Evolutionary conservation across 495 filamentous ascomycete species (phyloP).

Genomic region (Daldinia childiae): DNA sequence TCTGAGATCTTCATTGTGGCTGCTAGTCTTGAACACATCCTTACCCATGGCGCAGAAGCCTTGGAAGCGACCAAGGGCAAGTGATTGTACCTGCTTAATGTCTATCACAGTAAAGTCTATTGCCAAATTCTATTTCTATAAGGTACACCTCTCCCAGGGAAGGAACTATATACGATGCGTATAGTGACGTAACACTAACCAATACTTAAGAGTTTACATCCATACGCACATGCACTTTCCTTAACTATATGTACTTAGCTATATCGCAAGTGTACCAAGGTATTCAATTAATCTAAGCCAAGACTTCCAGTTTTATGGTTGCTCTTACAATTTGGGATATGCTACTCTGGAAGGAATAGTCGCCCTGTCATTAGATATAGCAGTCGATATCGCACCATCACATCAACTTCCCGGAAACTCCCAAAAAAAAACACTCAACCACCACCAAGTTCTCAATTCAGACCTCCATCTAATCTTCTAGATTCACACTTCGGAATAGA

Average conservation of each 20-base stretch:
- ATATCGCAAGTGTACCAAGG: not conserved
- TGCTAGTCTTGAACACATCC: not conserved
- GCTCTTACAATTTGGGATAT: not conserved
- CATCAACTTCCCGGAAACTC: not conserved
- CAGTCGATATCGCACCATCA: not conserved
- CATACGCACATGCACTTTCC: not conserved
- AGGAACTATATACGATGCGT: not conserved
- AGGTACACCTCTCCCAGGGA: not conserved
- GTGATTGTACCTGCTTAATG: not conserved
- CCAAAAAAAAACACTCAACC: not conserved
- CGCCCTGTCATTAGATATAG: not conserved
- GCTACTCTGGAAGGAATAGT: not conserved
- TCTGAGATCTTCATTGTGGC: constrained; percentile 20
- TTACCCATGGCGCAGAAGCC: not conserved
- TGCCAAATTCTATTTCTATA: not conserved
- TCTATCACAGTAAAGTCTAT: not conserved
- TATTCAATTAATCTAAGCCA: not conserved
- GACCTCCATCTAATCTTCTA: too few species aligned
- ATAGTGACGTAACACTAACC: not conserved
- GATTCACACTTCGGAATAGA: not conserved
- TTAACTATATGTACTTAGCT: not conserved
- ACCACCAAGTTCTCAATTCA: too few species aligned
- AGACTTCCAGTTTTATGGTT: not conserved
- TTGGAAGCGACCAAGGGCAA: not conserved
- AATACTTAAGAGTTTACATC: not conserved